Base-by-base conservation (phyloP, 164 flowering plant species). In the Vitis rupestris region DNA sequence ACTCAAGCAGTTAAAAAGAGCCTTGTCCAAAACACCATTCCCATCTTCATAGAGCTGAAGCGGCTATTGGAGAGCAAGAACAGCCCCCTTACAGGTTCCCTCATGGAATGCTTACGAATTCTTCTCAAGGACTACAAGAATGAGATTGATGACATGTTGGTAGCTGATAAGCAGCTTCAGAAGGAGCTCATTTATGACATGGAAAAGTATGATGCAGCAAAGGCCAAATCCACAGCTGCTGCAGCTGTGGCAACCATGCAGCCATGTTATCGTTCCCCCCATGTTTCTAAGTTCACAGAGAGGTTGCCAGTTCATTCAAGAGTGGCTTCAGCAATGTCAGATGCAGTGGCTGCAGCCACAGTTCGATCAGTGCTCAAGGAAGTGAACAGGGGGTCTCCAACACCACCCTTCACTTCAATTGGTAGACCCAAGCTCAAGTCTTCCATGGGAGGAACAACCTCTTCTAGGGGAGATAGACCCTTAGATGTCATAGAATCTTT, bases 111-210 rank as follows among this genome's bases (percentile, higher is more conserved):
- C 85, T 92, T 93, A 2, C 76, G 98, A 17, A 74, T 81, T 64
- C 87, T 96, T 57, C 95, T 96, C 67, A 91, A 91, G 76, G 99
- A 96, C 81, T 91, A 89, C 84, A 91, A 91, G 77, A 86, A 89
- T 59, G 98, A 96, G 79, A 96, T 96, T 51, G 98, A 91, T 9
- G 99, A 96, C 61, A 85, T 96, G 53, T 63, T 96, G 67, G 87
- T 90, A 14, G 97, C 98, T 3, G 99, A 96, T 70, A 83, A 82
- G 76, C 99, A 91, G 80, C 94, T 96, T 11, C 97, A 85, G 80
- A 93, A 88, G 77, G 99, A 96, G 79, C 95, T 96, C 66, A 72
- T 91, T 3, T 96, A 96, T 59, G 98, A 96, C 78, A 93, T 96
- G 89, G 89, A 90, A 47, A 93, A 89, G 71, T 84, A 90, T 61